Base-by-base conservation (phyloP, 345 rosid species). In the Brassica rapa region DNA sequence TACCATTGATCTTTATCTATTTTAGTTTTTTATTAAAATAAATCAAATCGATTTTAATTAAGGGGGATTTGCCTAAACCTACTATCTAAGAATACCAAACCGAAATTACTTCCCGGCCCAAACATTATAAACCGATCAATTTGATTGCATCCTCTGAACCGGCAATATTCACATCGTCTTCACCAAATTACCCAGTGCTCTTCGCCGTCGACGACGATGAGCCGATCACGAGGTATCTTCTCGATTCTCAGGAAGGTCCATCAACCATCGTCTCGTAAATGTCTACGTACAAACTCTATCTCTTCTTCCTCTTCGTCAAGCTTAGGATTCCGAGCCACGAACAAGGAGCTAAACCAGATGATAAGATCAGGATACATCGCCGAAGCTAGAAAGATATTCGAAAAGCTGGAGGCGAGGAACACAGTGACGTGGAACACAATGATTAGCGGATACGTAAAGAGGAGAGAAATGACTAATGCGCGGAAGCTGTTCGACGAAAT, bases 401-500 rank as follows among this genome's bases (percentile, higher is more conserved):
- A 86, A 23, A 65, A 73, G 41, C 43, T 83, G 75, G 67, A 66
- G 16, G 57, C 23, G 9, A 86, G 74, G 27, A 87, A 87, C 74
- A 85, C 80, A 0, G 88, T 87, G 8, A 85, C 97, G 2, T 91
- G 94, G 94, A 91, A 88, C 65, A 72, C 91, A 12, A 87, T 91
- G 87, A 77, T 91, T 0, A 84, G 82, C 4, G 90, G 97, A 1
- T 86, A 90, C 25, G 88, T 67, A 1, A 90, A 76, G 27, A 78
- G 87, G 6, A 70, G 80, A 3, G 79, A 80, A 39, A 80, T 86
- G 24, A 85, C 76, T 9, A 84, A 87, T 4, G 97, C 86, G 53
- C 87, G 87, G 77, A 56, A 27, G 4, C 72, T 91, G 85, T 91
- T 91, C 80, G 94, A 91, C 72, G 62, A 53, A 74, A 91, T 89